Base-by-base conservation (phyloP, 805 yeast species). In the Kodamaea sagamina region DNA sequence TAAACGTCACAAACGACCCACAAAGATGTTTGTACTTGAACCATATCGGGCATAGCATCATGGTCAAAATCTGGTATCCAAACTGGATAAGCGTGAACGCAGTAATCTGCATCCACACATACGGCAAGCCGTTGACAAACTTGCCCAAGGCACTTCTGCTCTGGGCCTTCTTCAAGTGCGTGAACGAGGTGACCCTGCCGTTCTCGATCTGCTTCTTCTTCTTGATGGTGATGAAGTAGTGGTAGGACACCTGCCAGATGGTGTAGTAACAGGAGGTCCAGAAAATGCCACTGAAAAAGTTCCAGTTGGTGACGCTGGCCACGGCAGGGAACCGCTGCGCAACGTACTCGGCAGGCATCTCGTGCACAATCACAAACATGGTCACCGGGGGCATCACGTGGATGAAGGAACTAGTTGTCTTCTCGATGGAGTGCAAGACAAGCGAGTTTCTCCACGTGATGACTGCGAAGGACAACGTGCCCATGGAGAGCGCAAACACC, bases 361-460 rank as follows among this genome's bases (percentile, higher is more conserved):
- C 84, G 67, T 89, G 97, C 5, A 88, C 86, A 34, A 93, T 81
- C 22, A 86, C 89, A 67, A 87, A 89, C 78, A 89, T 75, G 2
- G 90, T 84, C 15, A 83, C 78, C 0, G 97, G 96, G 1, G 99
- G 99, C 67, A 88, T 76, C 10, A 93, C 73, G 59, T 92, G 99
- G 49, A 92, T 92, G 55, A 89, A 86, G 2, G 95, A 82, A 15
- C 92, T 82, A 1, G 98, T 93, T 11, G 90, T 88, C 62, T 92
- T 92, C 51, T 92, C 99, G 47, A 92, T 77, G 9, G 92, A 83
- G 59, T 92, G 99, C 37, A 92, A 71, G 6, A 92, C 98, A 43
- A 92, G 71, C 5, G 97, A 89, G 61, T 92, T 92, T 53, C 96
- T 75, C 99, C 98, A 92, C 0, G 97, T 87, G 34, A 92, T 82